Evolutionary conservation across 768 basidiomycete species (phyloP), one percentile per base, ranked within the genome.

Genomic region (Melanogaster broomeanus): DNA sequence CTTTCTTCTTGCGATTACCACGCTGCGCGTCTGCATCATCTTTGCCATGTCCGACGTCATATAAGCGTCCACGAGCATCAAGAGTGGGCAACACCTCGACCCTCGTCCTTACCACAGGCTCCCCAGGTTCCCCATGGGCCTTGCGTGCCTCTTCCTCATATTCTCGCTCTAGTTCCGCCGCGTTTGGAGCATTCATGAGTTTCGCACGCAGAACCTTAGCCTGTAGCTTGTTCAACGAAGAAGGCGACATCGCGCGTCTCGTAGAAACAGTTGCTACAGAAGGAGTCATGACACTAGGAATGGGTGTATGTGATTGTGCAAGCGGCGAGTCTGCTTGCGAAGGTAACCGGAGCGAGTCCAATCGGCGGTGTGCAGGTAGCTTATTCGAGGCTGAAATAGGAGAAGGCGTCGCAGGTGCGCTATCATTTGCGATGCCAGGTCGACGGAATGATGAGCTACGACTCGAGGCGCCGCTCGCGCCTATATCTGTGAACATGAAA

Each of bases 151-250:
- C 90, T 16, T 67, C 73, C 48, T 98, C 92, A 58, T 98, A 99
- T 70, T 96, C 86, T 48, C 77, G 75, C 71, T 99, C 93, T 37
- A 99, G 73, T 39, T 77, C 74, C 19, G 79, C 81, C 8, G 93
- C 90, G 61, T 93, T 80, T 2, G 88, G 77, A n/a, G 83, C 78
- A 28, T 81, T 84, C 80, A 90, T 88, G 28, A 99, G 77, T 66
- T 89, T 95, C 4, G 97, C 95, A 31, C 92, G 85, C 9, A 99
- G 74, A 2, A 97, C 94, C 59, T 87, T 87, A 4, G 96, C 96
- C 68, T 99, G 96, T 2, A 99, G 71, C 63, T 85, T 89, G 68
- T 99, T 98, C 41, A 98, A 73, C 15, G 88, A 90, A 2, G 87
- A 87, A 3, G 87, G 85, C 0, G 88, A 88, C 49, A 90, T 62